Base-by-base conservation (phyloP, 805 yeast species). In the Yarrowia sp. region DNA sequence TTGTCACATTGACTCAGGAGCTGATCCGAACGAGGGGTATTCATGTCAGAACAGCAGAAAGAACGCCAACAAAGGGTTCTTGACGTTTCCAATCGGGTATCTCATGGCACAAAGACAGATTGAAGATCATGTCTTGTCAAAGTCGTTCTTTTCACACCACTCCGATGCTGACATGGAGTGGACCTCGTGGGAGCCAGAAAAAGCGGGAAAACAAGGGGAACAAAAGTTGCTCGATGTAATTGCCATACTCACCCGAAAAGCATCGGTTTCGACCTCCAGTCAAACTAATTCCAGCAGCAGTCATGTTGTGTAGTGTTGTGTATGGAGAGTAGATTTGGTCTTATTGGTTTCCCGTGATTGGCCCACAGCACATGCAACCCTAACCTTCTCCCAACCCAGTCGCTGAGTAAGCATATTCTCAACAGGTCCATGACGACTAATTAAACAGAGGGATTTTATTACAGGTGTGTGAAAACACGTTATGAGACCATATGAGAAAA, bases 211-310 rank as follows among this genome's bases (percentile, higher is more conserved):
- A 46, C 7, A 21, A 19, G 12, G 6, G 26, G 38, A 28, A 32
- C 26, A 30, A 21, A 48, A 48, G n/a, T 5, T 19, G 38, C 38
- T 9, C 54, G 54, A 32, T 14, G 38, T 48, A 48, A 48, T 32
- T 30, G 54, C 35, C 54, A 32, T 77, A 69, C 79, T 71, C 75
- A 72, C 79, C 75, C 54, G 76, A 73, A 68, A 78, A 81, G 72
- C 84, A 81, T 66, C 83, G 79, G 68, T 81, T 77, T 35, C 76
- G 74, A 14, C 82, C 83, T 35, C 83, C 82, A 49, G 72, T 71
- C 65, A 76, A 72, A 30, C 80, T 80, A 61, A 68, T 73, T 63
- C 81, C 78, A 17, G 80, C 78, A 59, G 78, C 72, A 78, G 74
- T 77, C 48, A 33, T 49, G 48, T 36, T 52, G 59, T 40, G 41